Percentiles rank a stretch among this genome's conserved stretches.
Conservation (phyloP, 176 grass and related monocot species). For the Zoysia pacifica region DNA sequence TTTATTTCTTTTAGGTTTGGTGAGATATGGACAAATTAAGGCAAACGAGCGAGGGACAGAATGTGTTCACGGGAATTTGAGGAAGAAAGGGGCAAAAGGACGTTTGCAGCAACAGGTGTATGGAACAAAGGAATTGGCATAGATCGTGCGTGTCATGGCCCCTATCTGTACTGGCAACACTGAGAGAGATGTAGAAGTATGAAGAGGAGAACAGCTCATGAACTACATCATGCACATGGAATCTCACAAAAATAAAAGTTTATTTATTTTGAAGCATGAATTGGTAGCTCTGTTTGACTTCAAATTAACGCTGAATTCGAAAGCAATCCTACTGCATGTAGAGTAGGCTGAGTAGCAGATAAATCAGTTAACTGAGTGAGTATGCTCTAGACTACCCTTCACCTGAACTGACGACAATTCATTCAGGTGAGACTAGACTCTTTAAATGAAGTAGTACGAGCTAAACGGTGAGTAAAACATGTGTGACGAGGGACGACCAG, state of each 20-base stretch:
- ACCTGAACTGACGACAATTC: conserved; percentile 19
- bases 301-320: neutral
- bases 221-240: conserved; percentile 33
- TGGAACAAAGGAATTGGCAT: conserved; percentile 42
- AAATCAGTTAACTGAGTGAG: neutral
- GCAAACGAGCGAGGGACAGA: conserved; percentile 38
- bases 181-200: conserved; percentile 1
- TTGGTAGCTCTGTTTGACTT: neutral
- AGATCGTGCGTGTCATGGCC: conserved; percentile 35
- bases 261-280: neutral
- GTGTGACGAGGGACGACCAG: too few relatives aligned
- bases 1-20: conserved; percentile 31
- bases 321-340: neutral
- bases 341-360: neutral
- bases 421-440: conserved; percentile 40
- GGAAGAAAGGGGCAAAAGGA: conserved; percentile 24
- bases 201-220: conserved; percentile 32
- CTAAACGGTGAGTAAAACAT: neutral
- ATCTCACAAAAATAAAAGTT: conserved; percentile 23
- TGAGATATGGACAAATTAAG: conserved; percentile 50
- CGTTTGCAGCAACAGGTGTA: conserved; percentile 43
- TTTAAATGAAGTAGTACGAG: conserved; percentile 39
- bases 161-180: conserved; percentile 36
- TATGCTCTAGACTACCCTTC: too few relatives aligned
- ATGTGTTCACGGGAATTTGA: conserved; percentile 46